Conservation (phyloP, 108 stramenopile genomes). For the Hondaea fermentalgiana region DNA sequence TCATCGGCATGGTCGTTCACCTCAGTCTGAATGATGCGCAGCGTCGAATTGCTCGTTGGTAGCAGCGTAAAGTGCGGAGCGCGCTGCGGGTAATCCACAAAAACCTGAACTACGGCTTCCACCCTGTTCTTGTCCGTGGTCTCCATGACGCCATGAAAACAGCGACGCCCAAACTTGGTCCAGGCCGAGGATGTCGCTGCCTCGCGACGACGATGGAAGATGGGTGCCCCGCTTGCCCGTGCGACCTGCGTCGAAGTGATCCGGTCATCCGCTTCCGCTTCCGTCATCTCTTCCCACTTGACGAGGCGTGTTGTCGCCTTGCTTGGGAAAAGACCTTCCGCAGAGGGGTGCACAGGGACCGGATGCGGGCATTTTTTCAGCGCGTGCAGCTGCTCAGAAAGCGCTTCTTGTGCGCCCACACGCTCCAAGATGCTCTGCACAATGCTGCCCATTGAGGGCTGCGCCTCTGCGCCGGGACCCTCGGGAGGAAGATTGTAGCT, state of each 20-base stretch:
- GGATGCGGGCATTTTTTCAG: neutral
- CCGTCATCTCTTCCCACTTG: neutral
- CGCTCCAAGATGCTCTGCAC: conserved; percentile 6
- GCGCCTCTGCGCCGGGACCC: neutral
- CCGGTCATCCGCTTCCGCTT: neutral
- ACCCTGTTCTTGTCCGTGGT: neutral
- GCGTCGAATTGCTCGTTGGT: neutral
- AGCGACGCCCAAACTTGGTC: neutral
- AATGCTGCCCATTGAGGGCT: neutral
- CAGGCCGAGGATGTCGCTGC: neutral
- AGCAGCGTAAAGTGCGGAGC: conserved; percentile 16
- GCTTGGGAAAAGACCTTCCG: neutral
- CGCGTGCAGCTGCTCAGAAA: conserved; percentile 2
- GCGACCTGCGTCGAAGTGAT: neutral
- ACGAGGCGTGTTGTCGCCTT: neutral
- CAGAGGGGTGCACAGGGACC: neutral
- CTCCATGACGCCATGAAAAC: neutral
- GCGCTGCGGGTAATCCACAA: neutral
- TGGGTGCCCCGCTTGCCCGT: neutral
- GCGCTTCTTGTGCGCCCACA: neutral
- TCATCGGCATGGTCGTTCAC: conserved; percentile 2
- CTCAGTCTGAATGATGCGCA: neutral
- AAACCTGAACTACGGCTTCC: neutral
- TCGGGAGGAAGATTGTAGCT: neutral
- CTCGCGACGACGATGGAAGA: neutral